Evolutionary conservation across 495 filamentous ascomycete genomes (phyloP).

Genomic region (Glutinoglossum americanum): DNA sequence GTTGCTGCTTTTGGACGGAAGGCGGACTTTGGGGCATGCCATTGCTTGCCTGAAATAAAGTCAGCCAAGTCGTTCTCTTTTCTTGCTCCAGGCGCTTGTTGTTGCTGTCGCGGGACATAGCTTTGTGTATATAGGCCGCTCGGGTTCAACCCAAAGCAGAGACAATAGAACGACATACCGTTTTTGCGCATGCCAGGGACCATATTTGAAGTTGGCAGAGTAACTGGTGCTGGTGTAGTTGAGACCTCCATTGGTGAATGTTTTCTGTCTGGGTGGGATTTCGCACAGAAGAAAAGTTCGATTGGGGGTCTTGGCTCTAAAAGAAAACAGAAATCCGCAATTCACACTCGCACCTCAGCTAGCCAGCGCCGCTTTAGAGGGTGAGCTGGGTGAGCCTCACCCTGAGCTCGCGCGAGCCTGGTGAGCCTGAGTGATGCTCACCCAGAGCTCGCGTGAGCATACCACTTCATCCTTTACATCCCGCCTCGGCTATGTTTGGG

Average conservation of each 20-base stretch:
- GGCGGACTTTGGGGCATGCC: constrained; percentile 62
- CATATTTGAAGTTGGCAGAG: neutral
- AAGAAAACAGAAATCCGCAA: no score
- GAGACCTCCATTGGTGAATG: neutral
- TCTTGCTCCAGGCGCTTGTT: neutral
- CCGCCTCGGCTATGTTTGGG: no score
- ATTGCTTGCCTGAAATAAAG: constrained; percentile 61
- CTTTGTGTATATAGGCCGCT: no score
- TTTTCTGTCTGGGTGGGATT: neutral
- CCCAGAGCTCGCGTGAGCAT: no score
- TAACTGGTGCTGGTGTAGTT: neutral
- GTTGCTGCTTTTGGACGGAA: constrained; percentile 49
- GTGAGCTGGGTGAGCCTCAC: no score
- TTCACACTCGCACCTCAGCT: no score
- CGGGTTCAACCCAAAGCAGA: neutral
- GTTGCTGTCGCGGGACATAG: no score
- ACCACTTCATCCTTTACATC: no score
- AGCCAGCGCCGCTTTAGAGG: no score
- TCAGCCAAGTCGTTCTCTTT: neutral
- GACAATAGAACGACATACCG: neutral
- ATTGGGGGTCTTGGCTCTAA: neutral
- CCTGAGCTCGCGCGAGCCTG: no score
- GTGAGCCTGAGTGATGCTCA: no score
- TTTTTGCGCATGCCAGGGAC: constrained; percentile 6
- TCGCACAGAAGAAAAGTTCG: neutral